Base-by-base conservation (phyloP, 371 early-diverging fungal species). In the Rhizopus arrhizus region DNA sequence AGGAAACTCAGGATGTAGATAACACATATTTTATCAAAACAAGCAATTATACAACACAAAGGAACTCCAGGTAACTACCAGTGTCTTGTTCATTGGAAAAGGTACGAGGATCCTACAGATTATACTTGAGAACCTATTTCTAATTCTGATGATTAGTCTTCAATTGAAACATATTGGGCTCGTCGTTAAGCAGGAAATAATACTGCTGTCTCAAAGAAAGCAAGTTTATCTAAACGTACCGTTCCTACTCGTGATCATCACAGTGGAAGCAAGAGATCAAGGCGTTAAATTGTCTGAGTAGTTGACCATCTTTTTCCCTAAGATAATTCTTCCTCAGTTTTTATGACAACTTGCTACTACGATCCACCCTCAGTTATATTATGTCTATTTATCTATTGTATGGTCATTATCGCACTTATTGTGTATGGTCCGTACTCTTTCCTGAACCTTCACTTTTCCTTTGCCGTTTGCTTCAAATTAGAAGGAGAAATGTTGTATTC, bases 11-110 rank as follows among this genome's bases (percentile, higher is more conserved):
- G 22, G 46, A 43, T 2, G 31, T 22, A 8, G 54, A 54, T 47
- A 53, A 61, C 38, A 48, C 45, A 11, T 54, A 54, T 15, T 54
- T 54, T 28, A 53, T 47, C 16, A 47, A 54, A 46, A 38, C 50
- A 50, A 41, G 58, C 58, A 12, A 50, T 58, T 50, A 41, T 50
- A 1, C 29, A 36, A 5, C 50, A 58, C 28, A 48, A 42, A 31
- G 58, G 50, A 3, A 58, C 40, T 28, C 40, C 51, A 6, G 41
- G 41, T 31, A 58, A 58, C 11, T 58, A 58, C n/a, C 28, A 50
- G 31, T 58, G 49, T 16, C 48, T 50, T 2, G 50, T 58, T 28
- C 31, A 41, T 8, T 58, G 58, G 50, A 7, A 33, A 11, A 38
- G 40, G 4, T 58, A 49, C 15, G 16, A 45, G 0, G 34, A 56